Evolutionary conservation across 2,329 filamentous ascomycete genomes (phyloP).

Genomic region (Hypomyces rosellus): DNA sequence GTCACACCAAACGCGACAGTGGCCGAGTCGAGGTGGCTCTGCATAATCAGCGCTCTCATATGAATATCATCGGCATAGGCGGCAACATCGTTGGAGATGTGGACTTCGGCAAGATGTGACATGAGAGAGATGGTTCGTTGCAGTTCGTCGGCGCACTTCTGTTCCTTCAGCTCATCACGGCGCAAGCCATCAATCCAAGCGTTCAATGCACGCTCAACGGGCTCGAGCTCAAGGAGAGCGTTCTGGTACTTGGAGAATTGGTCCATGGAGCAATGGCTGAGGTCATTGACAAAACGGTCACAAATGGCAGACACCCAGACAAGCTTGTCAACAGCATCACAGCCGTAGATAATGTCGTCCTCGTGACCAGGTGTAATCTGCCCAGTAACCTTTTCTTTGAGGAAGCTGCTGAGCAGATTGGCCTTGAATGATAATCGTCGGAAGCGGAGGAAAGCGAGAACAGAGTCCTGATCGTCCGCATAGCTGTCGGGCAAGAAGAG

Average conservation of each 20-base stretch:
- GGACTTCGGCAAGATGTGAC: constrained; percentile 76
- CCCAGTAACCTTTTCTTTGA: constrained; percentile 70
- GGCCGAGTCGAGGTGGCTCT: constrained; percentile 74
- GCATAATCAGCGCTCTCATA: constrained; percentile 69
- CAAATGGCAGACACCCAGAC: constrained; percentile 79
- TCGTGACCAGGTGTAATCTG: constrained; percentile 62
- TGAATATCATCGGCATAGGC: constrained; percentile 73
- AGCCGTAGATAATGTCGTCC: constrained; percentile 73
- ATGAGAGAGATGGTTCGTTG: constrained; percentile 80
- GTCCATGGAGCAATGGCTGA: constrained; percentile 69
- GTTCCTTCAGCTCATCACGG: constrained; percentile 78
- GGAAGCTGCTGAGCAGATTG: constrained; percentile 66
- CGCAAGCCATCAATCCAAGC: constrained; percentile 80
- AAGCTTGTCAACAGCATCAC: constrained; percentile 78
- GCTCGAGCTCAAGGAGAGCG: constrained; percentile 80
- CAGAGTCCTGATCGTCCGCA: constrained; percentile 72
- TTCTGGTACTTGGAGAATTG: constrained; percentile 74
- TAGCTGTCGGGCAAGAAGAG: constrained; percentile 84
- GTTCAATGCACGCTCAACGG: constrained; percentile 84
- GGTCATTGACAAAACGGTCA: constrained; percentile 73
- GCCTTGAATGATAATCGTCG: constrained; percentile 86
- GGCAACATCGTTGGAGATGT: constrained; percentile 63
- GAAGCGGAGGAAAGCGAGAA: constrained; percentile 83
- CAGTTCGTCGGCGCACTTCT: constrained; percentile 73
- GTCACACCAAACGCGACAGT: constrained; percentile 60